These are phyloP conservation scores for Cubamyces lactineus DNA, from an alignment of 768 basidiomycete species.

Conservation along the genomic window DNA sequence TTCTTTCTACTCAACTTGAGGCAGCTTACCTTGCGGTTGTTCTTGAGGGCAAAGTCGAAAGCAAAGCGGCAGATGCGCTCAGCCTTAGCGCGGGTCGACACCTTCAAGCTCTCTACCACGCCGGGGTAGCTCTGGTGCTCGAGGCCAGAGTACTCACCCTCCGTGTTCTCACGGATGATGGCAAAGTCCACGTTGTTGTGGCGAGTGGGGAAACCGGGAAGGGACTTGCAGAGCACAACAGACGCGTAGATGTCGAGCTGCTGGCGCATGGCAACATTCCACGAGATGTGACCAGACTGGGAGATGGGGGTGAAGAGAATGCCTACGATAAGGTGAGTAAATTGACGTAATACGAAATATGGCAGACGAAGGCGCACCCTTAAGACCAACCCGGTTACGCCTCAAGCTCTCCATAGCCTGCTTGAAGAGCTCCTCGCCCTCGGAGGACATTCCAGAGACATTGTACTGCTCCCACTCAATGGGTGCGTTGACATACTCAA, in stretches of 20 bases:
- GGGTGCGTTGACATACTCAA: constrained; percentile 95
- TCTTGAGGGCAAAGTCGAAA: constrained; percentile 98
- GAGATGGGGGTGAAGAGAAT: constrained; percentile 99
- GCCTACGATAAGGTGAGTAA: constrained; percentile 52
- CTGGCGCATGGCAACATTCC: constrained; percentile 99
- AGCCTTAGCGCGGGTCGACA: constrained; percentile 92
- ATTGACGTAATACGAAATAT: neutral
- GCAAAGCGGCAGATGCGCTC: constrained; percentile 97
- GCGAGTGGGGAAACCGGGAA: constrained; percentile 94
- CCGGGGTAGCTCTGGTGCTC: constrained; percentile 99
- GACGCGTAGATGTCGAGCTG: constrained; percentile 99
- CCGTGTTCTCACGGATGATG: constrained; percentile 99
- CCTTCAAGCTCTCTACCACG: constrained; percentile 97
- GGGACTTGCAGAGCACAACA: constrained; percentile 96
- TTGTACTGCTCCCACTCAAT: constrained; percentile 99
- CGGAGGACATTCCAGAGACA: constrained; percentile 93
- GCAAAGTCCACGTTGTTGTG: constrained; percentile 98
- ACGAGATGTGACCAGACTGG: constrained; percentile 94
- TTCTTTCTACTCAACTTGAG: constrained; percentile 10
- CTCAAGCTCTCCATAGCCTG: constrained; percentile 98
- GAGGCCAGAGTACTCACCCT: constrained; percentile 98
- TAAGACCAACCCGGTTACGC: constrained; percentile 96
- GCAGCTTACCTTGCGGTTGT: constrained; percentile 82
- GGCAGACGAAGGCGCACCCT: constrained; percentile 61
- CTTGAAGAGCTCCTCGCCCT: constrained; percentile 94